Percentiles rank a stretch among this genome's conserved stretches.
Conservation (phyloP, 1,284 basidiomycete species). For the Ceratobasidium sp. region DNA sequence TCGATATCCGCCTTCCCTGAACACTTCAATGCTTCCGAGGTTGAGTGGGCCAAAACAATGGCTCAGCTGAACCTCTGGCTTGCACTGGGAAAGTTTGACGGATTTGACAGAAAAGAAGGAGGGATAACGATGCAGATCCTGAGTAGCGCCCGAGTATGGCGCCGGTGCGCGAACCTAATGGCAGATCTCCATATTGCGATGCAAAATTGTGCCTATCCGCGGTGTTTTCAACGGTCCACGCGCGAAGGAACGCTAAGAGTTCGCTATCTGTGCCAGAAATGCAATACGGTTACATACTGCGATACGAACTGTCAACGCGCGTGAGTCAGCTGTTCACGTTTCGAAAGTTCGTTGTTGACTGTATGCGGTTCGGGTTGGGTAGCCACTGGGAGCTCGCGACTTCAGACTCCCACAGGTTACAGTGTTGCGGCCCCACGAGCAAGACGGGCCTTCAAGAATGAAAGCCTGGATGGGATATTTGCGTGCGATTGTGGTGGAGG, state of each 20-base stretch:
- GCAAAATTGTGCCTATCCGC: slow-evolving; percentile 20
- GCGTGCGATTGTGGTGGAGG: too few relatives aligned
- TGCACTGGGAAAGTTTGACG: neutral
- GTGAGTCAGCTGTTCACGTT: neutral
- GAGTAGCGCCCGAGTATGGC: neutral
- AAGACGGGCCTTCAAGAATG: neutral
- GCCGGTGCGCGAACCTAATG: neutral
- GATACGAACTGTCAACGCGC: neutral
- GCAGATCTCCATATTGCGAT: too few relatives aligned
- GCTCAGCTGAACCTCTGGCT: neutral
- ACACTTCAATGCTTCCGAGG: neutral
- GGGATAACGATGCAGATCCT: neutral
- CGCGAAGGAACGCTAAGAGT: neutral
- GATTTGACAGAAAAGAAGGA: neutral
- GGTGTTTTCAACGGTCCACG: slow-evolving; percentile 6
- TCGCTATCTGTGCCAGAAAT: slow-evolving; percentile 8
- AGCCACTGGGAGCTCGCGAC: slow-evolving; percentile 18
- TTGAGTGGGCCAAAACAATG: neutral
- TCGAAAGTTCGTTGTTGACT: neutral
- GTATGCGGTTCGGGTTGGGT: neutral
- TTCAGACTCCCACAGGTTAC: neutral
- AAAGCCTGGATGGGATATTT: too few relatives aligned
- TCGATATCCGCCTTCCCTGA: neutral
- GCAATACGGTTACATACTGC: neutral
- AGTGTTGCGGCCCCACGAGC: neutral